A percentile compares a stretch with the other conserved stretches of the same genome.
These are phyloP conservation scores for Medicago arabica DNA, from an alignment of 306 rosid species.

Conservation along the genomic window DNA sequence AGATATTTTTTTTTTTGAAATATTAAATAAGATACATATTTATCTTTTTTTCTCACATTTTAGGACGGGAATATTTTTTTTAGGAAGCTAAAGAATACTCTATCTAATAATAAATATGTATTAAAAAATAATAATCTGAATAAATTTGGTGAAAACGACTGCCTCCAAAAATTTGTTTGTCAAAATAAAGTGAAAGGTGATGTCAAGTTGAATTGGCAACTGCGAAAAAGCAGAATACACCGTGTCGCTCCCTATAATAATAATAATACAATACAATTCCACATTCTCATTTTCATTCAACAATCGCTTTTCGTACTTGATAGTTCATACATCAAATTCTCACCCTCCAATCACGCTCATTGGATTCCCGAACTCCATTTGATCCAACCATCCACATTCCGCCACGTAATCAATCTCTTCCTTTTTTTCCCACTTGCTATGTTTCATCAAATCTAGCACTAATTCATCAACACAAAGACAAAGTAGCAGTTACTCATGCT, in stretches of 20 bases:
- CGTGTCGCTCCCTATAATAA: neutral
- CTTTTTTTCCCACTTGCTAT: constrained; percentile 4
- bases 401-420: constrained; percentile 33
- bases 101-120: no score
- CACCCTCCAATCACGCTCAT: constrained; percentile 28
- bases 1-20: no score
- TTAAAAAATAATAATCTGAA: neutral
- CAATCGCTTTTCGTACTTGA: neutral
- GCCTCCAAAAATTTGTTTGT: neutral
- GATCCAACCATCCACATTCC: neutral
- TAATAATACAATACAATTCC: neutral
- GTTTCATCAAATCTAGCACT: constrained; percentile 43
- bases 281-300: neutral
- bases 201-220: constrained; percentile 1
- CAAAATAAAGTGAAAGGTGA: neutral
- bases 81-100: no score
- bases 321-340: neutral
- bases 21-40: no score
- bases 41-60: no score
- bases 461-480: neutral
- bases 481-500: constrained; percentile 14
- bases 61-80: no score
- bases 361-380: neutral
- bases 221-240: neutral
- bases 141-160: neutral